Evolutionary conservation across 257 asterid genomes (phyloP), one percentile per base, ranked within the genome.

Genomic region (Nicotiana sylvestris): DNA sequence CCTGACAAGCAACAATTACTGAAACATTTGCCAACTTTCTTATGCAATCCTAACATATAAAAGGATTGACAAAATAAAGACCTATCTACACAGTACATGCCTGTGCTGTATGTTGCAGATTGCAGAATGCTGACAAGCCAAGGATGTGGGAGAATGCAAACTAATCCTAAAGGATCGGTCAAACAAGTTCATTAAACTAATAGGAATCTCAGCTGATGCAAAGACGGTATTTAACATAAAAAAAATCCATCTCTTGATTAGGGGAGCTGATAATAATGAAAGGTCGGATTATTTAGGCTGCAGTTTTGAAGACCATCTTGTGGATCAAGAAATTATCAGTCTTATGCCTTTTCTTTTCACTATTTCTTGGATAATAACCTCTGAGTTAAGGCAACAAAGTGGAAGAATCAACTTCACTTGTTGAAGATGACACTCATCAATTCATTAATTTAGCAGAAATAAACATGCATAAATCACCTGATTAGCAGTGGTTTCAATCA

Each of bases 401-500:
- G 25, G 27, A 49, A 43, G 64, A 9, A 74, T 49, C 80, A 51
- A 51, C 80, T 74, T 49, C 80, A 74, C 16, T 27, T 74, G 62
- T 74, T 51, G 62, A 27, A 74, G 29, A 74, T 49, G 16, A 74
- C 2, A 8, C 62, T 74, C 64, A 51, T 3, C 80, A 13, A 74
- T 74, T 21, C 7, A 74, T 74, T 25, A 13, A 49, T 49, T 46
- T 61, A 62, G 61, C 37, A 60, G 9, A 9, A 27, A 74, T 39
- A 43, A 17, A 81, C 55, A 25, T 17, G n/a, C 66, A 67, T 9
- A 35, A 58, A 57, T 51, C 2, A 90, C 97, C 97, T 93, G 97
- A 87, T 93, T 93, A 51, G 93, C 87, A 25, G 97, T 93, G 80
- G 97, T 92, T 76, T 93, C 95, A 67, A 93, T 77, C 84, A 89